Evolutionary conservation across 2,329 filamentous ascomycete species (phyloP).

Genomic region (Cladosporium sp.): DNA sequence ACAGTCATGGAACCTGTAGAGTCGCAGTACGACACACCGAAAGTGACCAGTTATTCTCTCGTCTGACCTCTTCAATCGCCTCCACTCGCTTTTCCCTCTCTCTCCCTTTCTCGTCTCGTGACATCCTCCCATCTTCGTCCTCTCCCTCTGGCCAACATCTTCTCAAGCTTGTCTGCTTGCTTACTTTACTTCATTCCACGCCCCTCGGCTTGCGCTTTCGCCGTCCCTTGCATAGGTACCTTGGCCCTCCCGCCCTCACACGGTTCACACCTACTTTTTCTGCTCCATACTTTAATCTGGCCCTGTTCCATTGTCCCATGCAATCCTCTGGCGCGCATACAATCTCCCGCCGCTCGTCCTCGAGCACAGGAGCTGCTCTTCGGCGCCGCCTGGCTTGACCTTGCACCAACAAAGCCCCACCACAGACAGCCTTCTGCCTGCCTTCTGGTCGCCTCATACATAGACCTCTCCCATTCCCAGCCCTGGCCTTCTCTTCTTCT

Average conservation of each 20-base stretch:
- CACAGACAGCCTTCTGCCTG: conserved; percentile 6
- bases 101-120: background rate
- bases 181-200: conserved; percentile 9
- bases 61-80: background rate
- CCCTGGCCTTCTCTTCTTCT: background rate
- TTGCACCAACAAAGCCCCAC: conserved; percentile 5
- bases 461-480: background rate
- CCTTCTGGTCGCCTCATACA: conserved; percentile 11
- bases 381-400: conserved; percentile 9
- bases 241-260: conserved; percentile 8
- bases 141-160: background rate
- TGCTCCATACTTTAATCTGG: background rate
- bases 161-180: background rate
- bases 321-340: conserved; percentile 7
- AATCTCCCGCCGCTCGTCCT: conserved; percentile 6
- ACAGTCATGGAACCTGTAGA: too few relatives aligned
- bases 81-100: background rate
- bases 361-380: conserved; percentile 7
- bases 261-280: too few relatives aligned
- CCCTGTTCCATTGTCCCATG: conserved; percentile 9
- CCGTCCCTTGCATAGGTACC: conserved; percentile 13
- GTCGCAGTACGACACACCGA: too few relatives aligned
- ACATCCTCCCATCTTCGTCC: background rate
- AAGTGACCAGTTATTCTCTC: too few relatives aligned
- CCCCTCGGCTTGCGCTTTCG: conserved; percentile 6